Evolutionary conservation across 768 basidiomycete genomes (phyloP), one percentile per base, ranked within the genome.

Genomic region (Boletus pseudo-olivaceus): DNA sequence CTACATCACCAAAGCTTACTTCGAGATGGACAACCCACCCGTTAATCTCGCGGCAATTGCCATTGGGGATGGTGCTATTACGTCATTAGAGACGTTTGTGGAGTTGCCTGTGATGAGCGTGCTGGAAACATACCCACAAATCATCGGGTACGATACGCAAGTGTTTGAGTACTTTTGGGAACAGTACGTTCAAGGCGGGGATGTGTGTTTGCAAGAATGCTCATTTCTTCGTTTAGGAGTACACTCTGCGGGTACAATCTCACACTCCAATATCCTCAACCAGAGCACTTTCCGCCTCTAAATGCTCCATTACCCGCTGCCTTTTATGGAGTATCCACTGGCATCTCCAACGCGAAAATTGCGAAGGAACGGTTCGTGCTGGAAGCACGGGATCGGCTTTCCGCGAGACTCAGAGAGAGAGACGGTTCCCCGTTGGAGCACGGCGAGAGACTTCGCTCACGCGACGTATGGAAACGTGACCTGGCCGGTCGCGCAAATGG

Each of bases 81-180:
- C 58, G 78, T 88, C 33, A 34, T 7, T 62, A 37, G 72, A 73
- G 40, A 75, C 78, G 1, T 83, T 79, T 53, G 73, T 78, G 51
- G 68, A 82, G 19, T 58, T 82, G 0, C 82, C 87, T n/a, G 77
- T 82, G 27, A 79, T 87, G 55, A 58, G 76, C 49, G 73, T 85
- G 32, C 67, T 89, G n/a, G 80, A 85, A 67, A 88, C 88, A 7
- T 86, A 84, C 65, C 88, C 88, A 7, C 87, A 88, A 62, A 69
- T 89, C 39, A 87, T 90, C 46, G 83, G 81, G 35, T 90, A 89
- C 60, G 82, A 89, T 59, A 70, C 73, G 23, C 76, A 78, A 9
- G 83, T 86, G 2, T 87, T 79, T 65, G 75, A 82, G 54, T 85
- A 85, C 62, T 88, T 88, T 71, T 75, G 78, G 60, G 75, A 81